Percentiles rank a stretch among this genome's conserved stretches.
Evolutionary conservation across 129 eudicot genomes (phyloP).

Genomic region (Scalesia atractyloides): DNA sequence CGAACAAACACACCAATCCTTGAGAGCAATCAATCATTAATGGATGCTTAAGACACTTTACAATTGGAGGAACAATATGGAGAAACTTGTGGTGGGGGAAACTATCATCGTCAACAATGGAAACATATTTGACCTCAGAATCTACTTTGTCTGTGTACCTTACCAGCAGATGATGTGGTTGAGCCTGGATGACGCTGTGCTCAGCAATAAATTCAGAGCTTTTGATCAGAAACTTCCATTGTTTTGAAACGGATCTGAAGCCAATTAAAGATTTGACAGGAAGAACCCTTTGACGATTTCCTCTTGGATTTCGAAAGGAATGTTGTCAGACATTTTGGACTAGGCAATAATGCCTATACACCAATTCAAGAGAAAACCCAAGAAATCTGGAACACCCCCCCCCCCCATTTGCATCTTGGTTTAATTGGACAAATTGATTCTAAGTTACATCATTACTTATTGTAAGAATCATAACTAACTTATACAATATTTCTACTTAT

Average conservation of each 20-base stretch:
- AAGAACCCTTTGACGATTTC: not conserved
- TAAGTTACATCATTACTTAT: not conserved
- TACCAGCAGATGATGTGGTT: slow-evolving; percentile 19
- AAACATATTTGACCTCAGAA: slow-evolving; percentile 5
- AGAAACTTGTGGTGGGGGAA: not conserved
- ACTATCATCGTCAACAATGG: not conserved
- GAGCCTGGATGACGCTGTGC: slow-evolving; percentile 25
- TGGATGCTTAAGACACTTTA: no score
- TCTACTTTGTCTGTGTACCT: not conserved
- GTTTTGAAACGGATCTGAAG: slow-evolving; percentile 2
- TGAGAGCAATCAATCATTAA: no score
- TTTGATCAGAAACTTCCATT: not conserved
- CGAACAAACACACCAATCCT: no score
- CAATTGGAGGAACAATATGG: no score
- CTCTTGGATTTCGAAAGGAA: not conserved
- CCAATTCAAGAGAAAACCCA: no score
- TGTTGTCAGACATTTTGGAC: not conserved
- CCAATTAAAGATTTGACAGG: not conserved
- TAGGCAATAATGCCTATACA: no score
- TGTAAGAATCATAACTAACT: not conserved
- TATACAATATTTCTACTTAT: not conserved
- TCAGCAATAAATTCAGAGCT: not conserved
- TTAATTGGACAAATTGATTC: not conserved
- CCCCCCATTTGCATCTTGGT: not conserved
- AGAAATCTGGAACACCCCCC: no score